Base-by-base conservation (phyloP, 2,329 filamentous ascomycete species). In the Aspergillus quadricinctus region DNA sequence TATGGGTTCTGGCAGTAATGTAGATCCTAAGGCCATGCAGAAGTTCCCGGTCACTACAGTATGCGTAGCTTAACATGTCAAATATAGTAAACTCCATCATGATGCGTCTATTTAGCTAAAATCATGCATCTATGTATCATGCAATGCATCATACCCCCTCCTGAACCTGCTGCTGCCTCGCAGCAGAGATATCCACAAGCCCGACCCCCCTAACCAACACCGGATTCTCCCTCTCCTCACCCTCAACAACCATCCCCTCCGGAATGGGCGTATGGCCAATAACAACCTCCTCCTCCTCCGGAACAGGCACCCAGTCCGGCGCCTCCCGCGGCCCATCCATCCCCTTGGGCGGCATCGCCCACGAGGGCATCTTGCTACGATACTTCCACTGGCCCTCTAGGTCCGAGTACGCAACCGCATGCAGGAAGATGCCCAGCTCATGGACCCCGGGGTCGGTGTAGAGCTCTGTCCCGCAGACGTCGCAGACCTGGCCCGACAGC, bases 391-490 rank as follows among this genome's bases (percentile, higher is more conserved):
- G 81, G 3, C 92, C 93, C 27, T 86, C 85, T 27, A 86, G 83
- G 71, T 93, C 92, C 64, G 93, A 88, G 72, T 99, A 99, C 48
- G 90, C 86, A 58, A 92, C 84, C 56, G 93, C 95, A 77, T 99
- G 94, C 59, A 99, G 80, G 82, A 93, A 99, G 43, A 99, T 88
- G 0, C 90, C 90, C 49, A 99, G 80, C 77, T 99, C 94, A 67
- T 97, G 92, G 45, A 81, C 76, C 1, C 92, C 92, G 0, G 94
- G 94, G 69, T 99, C 94, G 17, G 90, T 95, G 74, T 97, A 99
- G 46, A 99, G 79, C 23, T 90, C 89, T 21, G 94, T 96, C 57
- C 88, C 83, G 72, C 94, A 99, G 35, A 92, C 74, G 5, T 87
- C 81, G 72, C 94, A 99, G 17, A 85, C 77, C 67, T 92, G 80